Evolutionary conservation across 257 asterid species (phyloP).

Genomic region (Solanum dulcamara): DNA sequence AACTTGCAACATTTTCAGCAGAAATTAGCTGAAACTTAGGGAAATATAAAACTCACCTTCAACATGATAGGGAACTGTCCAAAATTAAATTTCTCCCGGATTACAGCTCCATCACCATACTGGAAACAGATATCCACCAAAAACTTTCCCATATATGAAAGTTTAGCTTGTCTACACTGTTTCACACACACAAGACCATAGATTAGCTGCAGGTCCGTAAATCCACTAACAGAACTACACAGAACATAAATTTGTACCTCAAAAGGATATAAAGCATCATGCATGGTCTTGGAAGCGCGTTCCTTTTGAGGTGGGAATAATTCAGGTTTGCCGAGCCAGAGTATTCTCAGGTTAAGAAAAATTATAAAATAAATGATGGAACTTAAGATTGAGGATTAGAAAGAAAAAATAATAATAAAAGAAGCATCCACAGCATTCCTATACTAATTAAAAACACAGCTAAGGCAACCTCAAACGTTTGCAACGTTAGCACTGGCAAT

Average conservation of each 20-base stretch:
- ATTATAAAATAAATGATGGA: neutral
- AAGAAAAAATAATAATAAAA: neutral
- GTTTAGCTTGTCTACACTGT: constrained; percentile 97
- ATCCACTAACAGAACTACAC: neutral
- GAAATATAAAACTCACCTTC: constrained; percentile 35
- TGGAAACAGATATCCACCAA: constrained; percentile 46
- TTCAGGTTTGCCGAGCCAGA: constrained; percentile 59
- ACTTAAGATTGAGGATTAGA: neutral
- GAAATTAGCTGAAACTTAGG: neutral
- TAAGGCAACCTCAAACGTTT: neutral
- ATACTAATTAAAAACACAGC: neutral
- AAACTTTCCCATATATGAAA: constrained; percentile 65
- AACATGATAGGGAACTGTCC: constrained; percentile 91
- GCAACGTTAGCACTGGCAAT: neutral
- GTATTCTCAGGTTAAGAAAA: constrained; percentile 57
- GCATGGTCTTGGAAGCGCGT: constrained; percentile 25
- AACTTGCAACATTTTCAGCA: neutral
- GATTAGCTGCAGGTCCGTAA: neutral
- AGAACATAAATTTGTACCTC: constrained; percentile 42
- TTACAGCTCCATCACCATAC: constrained; percentile 42
- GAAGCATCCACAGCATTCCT: neutral
- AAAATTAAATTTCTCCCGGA: constrained; percentile 47
- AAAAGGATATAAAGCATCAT: constrained; percentile 56
- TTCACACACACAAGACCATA: constrained; percentile 10
- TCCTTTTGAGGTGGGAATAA: constrained; percentile 67